These are phyloP conservation scores for Hypoxylon sp. DNA, from an alignment of 2,329 filamentous ascomycete genomes.

Conservation along the genomic window DNA sequence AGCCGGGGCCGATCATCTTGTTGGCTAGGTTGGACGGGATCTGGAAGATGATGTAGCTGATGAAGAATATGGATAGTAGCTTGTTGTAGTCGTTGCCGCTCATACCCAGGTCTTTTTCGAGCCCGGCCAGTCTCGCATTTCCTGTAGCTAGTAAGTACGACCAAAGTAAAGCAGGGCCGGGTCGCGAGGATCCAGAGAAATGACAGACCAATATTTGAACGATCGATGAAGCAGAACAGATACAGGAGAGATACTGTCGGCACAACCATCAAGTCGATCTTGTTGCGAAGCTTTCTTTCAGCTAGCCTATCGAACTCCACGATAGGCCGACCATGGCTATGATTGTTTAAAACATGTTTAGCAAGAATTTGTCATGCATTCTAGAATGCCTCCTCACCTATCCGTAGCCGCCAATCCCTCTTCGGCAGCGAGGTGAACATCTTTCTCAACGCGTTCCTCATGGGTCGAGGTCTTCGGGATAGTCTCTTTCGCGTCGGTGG, in stretches of 20 bases:
- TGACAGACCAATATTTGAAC: slow-evolving; percentile 74
- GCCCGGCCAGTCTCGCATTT: slow-evolving; percentile 76
- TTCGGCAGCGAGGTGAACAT: slow-evolving; percentile 56
- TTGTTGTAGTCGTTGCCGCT: slow-evolving; percentile 77
- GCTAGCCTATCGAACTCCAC: slow-evolving; percentile 69
- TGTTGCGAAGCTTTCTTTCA: slow-evolving; percentile 69
- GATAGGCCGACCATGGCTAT: slow-evolving; percentile 64
- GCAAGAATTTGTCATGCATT: not conserved
- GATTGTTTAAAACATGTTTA: slow-evolving; percentile 31
- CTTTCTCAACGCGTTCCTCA: slow-evolving; percentile 40
- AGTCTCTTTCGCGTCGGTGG: slow-evolving; percentile 22
- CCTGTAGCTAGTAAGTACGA: slow-evolving; percentile 58
- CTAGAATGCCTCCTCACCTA: slow-evolving; percentile 53
- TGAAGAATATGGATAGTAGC: slow-evolving; percentile 77
- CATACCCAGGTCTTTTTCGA: slow-evolving; percentile 73
- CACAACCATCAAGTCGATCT: slow-evolving; percentile 74
- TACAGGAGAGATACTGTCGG: slow-evolving; percentile 76
- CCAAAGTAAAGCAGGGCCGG: not conserved
- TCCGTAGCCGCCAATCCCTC: slow-evolving; percentile 64
- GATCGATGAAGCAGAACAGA: slow-evolving; percentile 79
- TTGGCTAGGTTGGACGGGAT: slow-evolving; percentile 78
- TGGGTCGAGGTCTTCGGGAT: slow-evolving; percentile 4
- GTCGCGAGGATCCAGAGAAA: not conserved
- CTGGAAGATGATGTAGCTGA: slow-evolving; percentile 81
- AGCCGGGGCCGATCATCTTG: slow-evolving; percentile 80